phyloP scores from a whole-genome alignment of 2,329 filamentous ascomycete species.

The Karstenula rhodostoma region DNA sequence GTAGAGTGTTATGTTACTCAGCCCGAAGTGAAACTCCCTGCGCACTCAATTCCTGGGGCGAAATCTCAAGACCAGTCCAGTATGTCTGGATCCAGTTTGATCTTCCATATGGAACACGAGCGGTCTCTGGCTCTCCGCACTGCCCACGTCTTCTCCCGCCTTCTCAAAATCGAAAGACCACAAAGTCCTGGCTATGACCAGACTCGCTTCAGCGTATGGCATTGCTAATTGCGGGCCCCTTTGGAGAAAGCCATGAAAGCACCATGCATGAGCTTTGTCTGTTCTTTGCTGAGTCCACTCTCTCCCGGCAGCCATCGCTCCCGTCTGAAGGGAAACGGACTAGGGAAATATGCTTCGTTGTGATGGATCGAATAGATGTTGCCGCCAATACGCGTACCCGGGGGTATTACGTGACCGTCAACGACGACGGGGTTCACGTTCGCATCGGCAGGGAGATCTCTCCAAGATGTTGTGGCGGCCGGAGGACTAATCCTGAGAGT shows the following conservation, averaged over 20 bases:
- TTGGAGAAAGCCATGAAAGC: constrained; percentile 21
- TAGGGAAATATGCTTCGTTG: constrained; percentile 11
- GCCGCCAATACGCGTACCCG: constrained; percentile 16
- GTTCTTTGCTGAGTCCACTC: background rate
- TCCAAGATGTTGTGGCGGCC: constrained; percentile 10
- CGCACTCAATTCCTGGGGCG: too few relatives aligned
- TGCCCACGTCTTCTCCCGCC: too few relatives aligned
- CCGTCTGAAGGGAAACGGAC: constrained; percentile 6
- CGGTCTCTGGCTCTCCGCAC: too few relatives aligned
- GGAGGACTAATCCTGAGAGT: constrained; percentile 26
- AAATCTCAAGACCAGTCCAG: too few relatives aligned
- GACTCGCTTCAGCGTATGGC: too few relatives aligned
- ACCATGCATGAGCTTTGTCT: constrained; percentile 6
- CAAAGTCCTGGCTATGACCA: too few relatives aligned
- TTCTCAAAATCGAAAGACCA: too few relatives aligned
- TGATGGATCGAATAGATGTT: constrained; percentile 20
- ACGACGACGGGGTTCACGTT: constrained; percentile 11
- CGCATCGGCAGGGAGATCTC: constrained; percentile 11
- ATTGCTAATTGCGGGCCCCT: too few relatives aligned
- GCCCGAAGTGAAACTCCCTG: too few relatives aligned
- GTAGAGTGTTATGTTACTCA: too few relatives aligned
- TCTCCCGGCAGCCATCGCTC: constrained; percentile 15
- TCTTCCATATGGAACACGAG: too few relatives aligned
- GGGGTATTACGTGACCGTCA: constrained; percentile 18
- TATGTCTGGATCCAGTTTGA: too few relatives aligned